Conservation (phyloP, 2,329 filamentous ascomycete genomes). For the Colletotrichum chrysophilum region DNA sequence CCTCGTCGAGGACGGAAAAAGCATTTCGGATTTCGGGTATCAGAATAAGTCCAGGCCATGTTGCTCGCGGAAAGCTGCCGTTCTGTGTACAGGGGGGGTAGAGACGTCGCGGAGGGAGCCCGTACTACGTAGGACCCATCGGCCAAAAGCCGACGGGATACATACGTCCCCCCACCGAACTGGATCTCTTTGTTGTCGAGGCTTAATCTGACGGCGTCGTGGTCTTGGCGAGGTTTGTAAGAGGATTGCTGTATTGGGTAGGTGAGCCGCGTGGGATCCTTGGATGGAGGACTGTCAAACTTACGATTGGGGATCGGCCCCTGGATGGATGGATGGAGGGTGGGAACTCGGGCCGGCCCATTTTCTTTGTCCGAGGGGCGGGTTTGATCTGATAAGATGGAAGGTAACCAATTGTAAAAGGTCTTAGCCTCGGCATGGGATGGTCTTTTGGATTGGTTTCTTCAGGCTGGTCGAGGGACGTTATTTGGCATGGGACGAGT, state of each 20-base stretch:
- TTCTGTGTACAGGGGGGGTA: background rate
- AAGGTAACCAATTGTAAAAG: background rate
- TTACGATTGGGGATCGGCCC: background rate
- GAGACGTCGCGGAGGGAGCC: background rate
- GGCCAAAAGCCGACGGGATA: background rate
- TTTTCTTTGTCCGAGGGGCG: background rate
- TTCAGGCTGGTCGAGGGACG: too few relatives aligned
- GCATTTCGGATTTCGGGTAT: background rate
- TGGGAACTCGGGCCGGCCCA: background rate
- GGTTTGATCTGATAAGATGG: background rate
- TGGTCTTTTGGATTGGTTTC: too few relatives aligned
- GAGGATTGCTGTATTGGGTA: background rate
- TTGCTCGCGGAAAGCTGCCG: background rate
- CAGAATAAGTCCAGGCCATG: background rate
- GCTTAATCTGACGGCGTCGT: background rate
- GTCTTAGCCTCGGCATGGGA: too few relatives aligned
- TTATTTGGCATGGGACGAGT: too few relatives aligned
- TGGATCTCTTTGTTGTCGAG: background rate
- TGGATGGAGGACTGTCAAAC: background rate
- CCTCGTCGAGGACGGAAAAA: background rate
- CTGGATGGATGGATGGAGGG: background rate
- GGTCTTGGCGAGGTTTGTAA: background rate
- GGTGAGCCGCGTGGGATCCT: background rate
- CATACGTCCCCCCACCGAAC: background rate
- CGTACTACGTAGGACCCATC: background rate